These are phyloP conservation scores for Phialophora verrucosa DNA, from an alignment of 2,329 filamentous ascomycete species.

Conservation along the genomic window DNA sequence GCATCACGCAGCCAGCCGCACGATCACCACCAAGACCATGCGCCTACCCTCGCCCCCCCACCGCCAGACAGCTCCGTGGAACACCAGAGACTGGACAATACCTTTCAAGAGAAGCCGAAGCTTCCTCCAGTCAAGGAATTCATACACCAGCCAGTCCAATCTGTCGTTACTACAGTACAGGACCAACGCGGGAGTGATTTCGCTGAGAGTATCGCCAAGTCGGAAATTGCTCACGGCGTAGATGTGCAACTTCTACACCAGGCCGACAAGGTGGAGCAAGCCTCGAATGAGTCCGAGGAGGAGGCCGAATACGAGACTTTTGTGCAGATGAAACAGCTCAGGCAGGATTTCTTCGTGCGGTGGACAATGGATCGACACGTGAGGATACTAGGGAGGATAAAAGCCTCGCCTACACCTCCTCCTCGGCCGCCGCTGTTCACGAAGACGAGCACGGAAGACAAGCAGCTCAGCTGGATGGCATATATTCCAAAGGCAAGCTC, in stretches of 20 bases:
- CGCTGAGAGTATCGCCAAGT: slow-evolving; percentile 25
- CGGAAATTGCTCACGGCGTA: slow-evolving; percentile 28
- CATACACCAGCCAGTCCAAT: slow-evolving; percentile 18
- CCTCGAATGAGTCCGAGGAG: slow-evolving; percentile 3
- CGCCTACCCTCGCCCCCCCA: slow-evolving; percentile 23
- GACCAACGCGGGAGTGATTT: slow-evolving; percentile 24
- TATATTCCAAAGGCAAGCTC: not conserved
- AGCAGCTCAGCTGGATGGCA: not conserved
- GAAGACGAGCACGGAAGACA: not conserved
- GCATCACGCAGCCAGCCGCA: not conserved
- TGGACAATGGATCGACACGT: slow-evolving; percentile 32
- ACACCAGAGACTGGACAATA: slow-evolving; percentile 17
- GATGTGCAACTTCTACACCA: slow-evolving; percentile 25
- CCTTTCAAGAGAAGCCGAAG: slow-evolving; percentile 20
- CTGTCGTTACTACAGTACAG: slow-evolving; percentile 12
- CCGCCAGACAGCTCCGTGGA: slow-evolving; percentile 4
- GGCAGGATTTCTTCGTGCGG: slow-evolving; percentile 30
- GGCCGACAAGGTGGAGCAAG: slow-evolving; percentile 17
- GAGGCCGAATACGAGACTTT: slow-evolving; percentile 15
- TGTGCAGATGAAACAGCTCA: slow-evolving; percentile 27
- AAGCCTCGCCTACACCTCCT: not conserved
- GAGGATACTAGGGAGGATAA: slow-evolving; percentile 18
- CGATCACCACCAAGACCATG: slow-evolving; percentile 3
- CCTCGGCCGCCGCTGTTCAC: not conserved
- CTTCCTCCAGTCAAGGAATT: slow-evolving; percentile 25